Conservation (phyloP, 805 yeast species). For the Torulaspora quercuum region DNA sequence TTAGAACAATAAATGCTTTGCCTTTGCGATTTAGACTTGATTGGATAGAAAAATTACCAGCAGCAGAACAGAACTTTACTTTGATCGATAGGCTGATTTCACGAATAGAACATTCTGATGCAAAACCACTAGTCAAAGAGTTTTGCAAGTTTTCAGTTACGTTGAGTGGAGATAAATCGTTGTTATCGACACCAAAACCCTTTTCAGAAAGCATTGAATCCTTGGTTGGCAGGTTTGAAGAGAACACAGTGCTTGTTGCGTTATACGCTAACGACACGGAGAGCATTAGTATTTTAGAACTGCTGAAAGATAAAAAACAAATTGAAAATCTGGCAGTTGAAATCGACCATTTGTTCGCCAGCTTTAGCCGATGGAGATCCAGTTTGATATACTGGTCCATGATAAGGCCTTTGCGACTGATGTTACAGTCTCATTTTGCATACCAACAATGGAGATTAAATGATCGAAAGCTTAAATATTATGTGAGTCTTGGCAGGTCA, state of each 20-base stretch:
- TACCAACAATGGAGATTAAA: not conserved
- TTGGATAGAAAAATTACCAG: too few relatives aligned
- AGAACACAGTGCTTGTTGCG: not conserved
- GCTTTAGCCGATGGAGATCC: not conserved
- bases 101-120: slow-evolving; percentile 1
- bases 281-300: not conserved
- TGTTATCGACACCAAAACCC: not conserved
- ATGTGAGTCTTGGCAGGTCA: not conserved
- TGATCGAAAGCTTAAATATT: not conserved
- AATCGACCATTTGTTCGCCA: not conserved
- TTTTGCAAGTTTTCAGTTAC: slow-evolving; percentile 1
- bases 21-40: too few relatives aligned
- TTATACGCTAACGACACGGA: not conserved
- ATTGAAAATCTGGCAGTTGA: not conserved
- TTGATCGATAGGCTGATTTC: not conserved
- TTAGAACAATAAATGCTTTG: too few relatives aligned
- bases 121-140: slow-evolving; percentile 1
- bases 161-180: not conserved
- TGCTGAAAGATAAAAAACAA: not conserved
- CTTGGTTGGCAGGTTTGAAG: not conserved
- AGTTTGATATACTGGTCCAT: slow-evolving; percentile 1
- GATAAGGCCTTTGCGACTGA: not conserved
- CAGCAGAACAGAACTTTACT: too few relatives aligned
- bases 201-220: not conserved
- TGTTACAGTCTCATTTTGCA: slow-evolving; percentile 2